Conservation (phyloP, 495 filamentous ascomycete species). For the Neurospora sp. region DNA sequence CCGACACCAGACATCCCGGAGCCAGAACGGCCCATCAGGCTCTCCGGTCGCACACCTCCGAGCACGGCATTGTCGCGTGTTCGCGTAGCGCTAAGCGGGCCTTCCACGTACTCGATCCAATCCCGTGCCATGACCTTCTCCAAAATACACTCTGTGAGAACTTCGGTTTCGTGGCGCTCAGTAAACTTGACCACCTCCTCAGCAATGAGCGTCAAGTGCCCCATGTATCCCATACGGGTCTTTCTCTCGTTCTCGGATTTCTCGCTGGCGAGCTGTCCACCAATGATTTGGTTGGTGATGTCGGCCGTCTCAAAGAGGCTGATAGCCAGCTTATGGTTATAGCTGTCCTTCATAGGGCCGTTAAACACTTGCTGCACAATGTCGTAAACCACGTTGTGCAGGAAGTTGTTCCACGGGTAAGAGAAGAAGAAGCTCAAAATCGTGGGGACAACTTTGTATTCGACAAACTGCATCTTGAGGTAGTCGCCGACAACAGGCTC, state of each 20-base stretch:
- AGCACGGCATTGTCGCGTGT: conserved; percentile 97
- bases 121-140: conserved; percentile 77
- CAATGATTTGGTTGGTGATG: conserved; percentile 84
- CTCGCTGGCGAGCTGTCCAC: conserved; percentile 81
- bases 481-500: conserved; percentile 94
- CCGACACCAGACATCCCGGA: conserved; percentile 28
- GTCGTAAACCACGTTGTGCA: conserved; percentile 99
- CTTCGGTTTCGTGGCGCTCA: conserved; percentile 81
- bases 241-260: conserved; percentile 68
- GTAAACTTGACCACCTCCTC: conserved; percentile 99
- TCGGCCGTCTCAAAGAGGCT: conserved; percentile 84
- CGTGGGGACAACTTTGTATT: conserved; percentile 88
- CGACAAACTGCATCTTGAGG: conserved; percentile 94
- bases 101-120: conserved; percentile 95
- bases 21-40: conserved; percentile 14
- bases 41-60: conserved; percentile 86
- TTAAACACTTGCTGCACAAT: conserved; percentile 99
- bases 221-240: conserved; percentile 97
- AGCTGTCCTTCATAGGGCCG: conserved; percentile 92
- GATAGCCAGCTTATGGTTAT: conserved; percentile 84
- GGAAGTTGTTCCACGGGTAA: conserved; percentile 99
- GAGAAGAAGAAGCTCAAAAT: conserved; percentile 97
- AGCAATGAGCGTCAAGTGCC: conserved; percentile 91
- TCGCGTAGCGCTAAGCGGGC: conserved; percentile 83
- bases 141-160: conserved; percentile 73